These are phyloP conservation scores for Gentiana dahurica DNA, from an alignment of 257 asterid genomes.

Conservation along the genomic window DNA sequence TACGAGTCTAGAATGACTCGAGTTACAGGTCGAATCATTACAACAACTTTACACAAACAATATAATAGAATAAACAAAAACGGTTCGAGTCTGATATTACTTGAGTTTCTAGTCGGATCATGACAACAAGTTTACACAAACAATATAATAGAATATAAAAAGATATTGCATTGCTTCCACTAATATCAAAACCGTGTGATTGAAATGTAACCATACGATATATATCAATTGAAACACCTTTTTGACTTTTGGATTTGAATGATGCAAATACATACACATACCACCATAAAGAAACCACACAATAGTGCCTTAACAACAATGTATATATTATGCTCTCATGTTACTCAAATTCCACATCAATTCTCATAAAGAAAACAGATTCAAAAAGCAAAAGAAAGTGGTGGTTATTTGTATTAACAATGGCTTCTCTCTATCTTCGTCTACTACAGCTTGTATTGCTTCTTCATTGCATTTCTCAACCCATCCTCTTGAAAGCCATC, in stretches of 20 bases:
- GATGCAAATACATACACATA: conserved; percentile 19
- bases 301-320: conserved; percentile 13
- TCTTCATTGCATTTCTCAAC: conserved; percentile 30
- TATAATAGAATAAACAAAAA: too few species aligned
- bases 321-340: conserved; percentile 24
- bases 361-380: neutral
- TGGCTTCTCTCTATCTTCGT: conserved; percentile 32
- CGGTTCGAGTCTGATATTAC: too few species aligned
- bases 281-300: neutral
- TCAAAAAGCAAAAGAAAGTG: neutral
- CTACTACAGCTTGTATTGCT: conserved; percentile 13
- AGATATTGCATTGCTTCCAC: too few species aligned
- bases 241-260: conserved; percentile 24
- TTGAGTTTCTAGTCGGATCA: too few species aligned
- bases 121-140: too few species aligned
- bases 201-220: conserved; percentile 7
- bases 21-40: too few species aligned
- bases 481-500: conserved; percentile 29
- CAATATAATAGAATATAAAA: too few species aligned
- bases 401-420: conserved; percentile 9
- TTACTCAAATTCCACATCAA: neutral
- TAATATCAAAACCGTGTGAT: conserved; percentile 6
- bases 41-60: too few species aligned
- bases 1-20: too few species aligned
- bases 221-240: conserved; percentile 2